A percentile compares a stretch with the other conserved stretches of the same genome.
These are phyloP conservation scores for Rhizopus microsporus DNA, from an alignment of 371 early-diverging fungal species.

Conservation along the genomic window DNA sequence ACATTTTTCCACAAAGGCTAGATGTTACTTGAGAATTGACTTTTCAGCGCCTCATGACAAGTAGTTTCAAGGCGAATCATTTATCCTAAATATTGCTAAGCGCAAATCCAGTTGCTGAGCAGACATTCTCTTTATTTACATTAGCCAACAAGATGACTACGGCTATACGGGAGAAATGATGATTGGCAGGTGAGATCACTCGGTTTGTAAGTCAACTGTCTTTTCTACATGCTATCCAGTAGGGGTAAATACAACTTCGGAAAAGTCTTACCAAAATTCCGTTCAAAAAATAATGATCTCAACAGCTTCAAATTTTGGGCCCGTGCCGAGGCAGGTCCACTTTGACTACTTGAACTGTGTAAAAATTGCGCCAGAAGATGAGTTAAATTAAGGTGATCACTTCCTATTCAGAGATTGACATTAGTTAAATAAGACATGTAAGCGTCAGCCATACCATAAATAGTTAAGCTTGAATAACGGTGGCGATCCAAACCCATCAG, in stretches of 20 bases:
- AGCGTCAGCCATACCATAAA: no score
- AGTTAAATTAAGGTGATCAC: not conserved
- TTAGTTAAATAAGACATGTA: no score
- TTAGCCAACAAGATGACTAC: slow-evolving; percentile 22
- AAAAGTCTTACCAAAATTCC: not conserved
- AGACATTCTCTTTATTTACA: slow-evolving; percentile 35
- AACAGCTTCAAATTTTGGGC: slow-evolving; percentile 35
- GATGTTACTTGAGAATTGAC: no score
- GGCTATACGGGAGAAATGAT: slow-evolving; percentile 48
- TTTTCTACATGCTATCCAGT: slow-evolving; percentile 34
- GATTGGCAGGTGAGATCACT: slow-evolving; percentile 54
- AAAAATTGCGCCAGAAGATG: no score
- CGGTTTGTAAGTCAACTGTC: slow-evolving; percentile 47
- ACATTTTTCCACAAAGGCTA: no score
- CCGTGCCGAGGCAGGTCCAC: slow-evolving; percentile 19
- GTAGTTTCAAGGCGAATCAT: no score
- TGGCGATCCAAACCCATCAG: slow-evolving; percentile 15
- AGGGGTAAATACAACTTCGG: slow-evolving; percentile 13
- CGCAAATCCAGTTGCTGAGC: no score
- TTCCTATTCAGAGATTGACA: not conserved
- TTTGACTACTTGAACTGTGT: not conserved
- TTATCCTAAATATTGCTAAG: no score
- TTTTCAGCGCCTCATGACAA: no score
- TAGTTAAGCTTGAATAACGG: slow-evolving; percentile 10
- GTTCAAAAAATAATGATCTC: slow-evolving; percentile 1